These are phyloP conservation scores for Sporisorium graminicola DNA, from an alignment of 1,284 basidiomycete species.

Conservation along the genomic window DNA sequence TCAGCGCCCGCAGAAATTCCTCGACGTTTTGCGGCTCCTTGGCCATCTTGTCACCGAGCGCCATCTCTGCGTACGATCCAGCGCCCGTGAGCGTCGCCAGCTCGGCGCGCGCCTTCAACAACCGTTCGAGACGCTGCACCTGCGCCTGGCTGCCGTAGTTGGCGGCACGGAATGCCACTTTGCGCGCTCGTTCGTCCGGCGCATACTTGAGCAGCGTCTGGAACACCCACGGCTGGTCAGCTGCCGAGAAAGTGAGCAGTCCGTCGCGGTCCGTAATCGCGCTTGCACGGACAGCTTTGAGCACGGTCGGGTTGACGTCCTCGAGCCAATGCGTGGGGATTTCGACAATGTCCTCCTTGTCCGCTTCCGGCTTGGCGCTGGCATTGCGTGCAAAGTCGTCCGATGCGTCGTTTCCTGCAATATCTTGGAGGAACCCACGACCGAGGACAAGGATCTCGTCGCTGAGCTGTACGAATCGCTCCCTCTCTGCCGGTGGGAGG, in stretches of 20 bases:
- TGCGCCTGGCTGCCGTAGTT: slow-evolving; percentile 58
- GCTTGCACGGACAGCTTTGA: slow-evolving; percentile 30
- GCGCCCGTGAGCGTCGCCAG: slow-evolving; percentile 65
- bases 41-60: slow-evolving; percentile 68
- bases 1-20: slow-evolving; percentile 60
- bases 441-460: slow-evolving; percentile 91
- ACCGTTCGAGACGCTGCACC: slow-evolving; percentile 59
- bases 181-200: slow-evolving; percentile 82
- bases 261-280: slow-evolving; percentile 26
- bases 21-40: slow-evolving; percentile 59
- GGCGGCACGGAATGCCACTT: slow-evolving; percentile 76
- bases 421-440: slow-evolving; percentile 80
- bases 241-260: slow-evolving; percentile 42
- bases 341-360: slow-evolving; percentile 27
- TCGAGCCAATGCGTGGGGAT: slow-evolving; percentile 51
- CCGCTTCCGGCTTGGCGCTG: slow-evolving; percentile 19
- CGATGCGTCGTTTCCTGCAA: slow-evolving; percentile 48
- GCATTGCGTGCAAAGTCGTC: slow-evolving; percentile 46
- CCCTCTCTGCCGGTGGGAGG: slow-evolving; percentile 81
- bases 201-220: slow-evolving; percentile 90
- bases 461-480: slow-evolving; percentile 88
- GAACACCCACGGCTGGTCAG: slow-evolving; percentile 79
- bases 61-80: slow-evolving; percentile 62
- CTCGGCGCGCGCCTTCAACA: slow-evolving; percentile 60
- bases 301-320: slow-evolving; percentile 41